Evolutionary conservation across 2,329 filamentous ascomycete species (phyloP), one percentile per base, ranked within the genome.

Genomic region (Chaetomium sp.): DNA sequence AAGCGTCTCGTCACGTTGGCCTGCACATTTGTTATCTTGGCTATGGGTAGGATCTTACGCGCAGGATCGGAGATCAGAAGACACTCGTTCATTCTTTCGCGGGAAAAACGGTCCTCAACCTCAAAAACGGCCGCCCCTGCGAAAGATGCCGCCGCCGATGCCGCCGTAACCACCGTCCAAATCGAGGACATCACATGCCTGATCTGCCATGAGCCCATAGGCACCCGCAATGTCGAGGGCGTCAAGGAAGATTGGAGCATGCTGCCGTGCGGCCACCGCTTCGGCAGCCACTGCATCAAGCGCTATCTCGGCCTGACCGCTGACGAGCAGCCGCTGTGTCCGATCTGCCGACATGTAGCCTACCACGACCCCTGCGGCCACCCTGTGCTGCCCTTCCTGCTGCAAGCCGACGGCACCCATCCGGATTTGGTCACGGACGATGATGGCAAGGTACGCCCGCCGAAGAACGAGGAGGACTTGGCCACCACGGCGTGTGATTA

Each of bases 181-280:
- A 38, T 54, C 34, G 52, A 46, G 27, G 53, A 46, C 2, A 40
- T 34, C 35, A 54, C 66, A 56, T 77, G 74, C 52, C 69, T 71
- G 46, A 76, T 77, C 59, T 77, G 74, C 61, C 71, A 74, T 54
- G 71, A 75, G 54, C 64, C 68, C 4, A 68, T 76, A 38, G 73
- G 73, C 52, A 52, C 67, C 10, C 54, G 56, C 14, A 74, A 68
- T 36, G 66, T 68, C 4, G 72, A 75, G 52, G 71, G 69, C 58
- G 63, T 69, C 52, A 51, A 66, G 35, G 74, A 77, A 61, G 57
- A 65, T 3, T 76, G 73, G 74, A 69, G 70, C 14, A 58, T 62
- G 33, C 64, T 77, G 6, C 70, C 73, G 10, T 77, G 74, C 63
- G 71, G 71, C 4, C 74, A 77, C 63, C 65, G 66, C 34, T 77